Conservation (phyloP, 2,329 filamentous ascomycete genomes). For the Penicillium sp. region DNA sequence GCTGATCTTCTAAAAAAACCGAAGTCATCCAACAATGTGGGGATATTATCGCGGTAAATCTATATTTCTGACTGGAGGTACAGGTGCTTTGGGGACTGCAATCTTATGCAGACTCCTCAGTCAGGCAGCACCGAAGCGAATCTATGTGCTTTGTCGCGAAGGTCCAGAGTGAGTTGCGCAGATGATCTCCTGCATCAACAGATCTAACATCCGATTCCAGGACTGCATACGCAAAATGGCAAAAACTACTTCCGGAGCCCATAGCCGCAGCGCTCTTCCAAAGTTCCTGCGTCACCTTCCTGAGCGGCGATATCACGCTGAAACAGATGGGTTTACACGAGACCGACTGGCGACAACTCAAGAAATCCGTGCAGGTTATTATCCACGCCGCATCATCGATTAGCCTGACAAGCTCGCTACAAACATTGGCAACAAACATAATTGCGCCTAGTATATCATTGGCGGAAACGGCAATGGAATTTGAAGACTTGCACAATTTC, state of each 20-base stretch:
- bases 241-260: conserved; percentile 2
- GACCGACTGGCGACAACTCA: background rate
- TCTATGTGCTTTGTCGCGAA: conserved; percentile 17
- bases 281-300: conserved; percentile 1
- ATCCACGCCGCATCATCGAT: conserved; percentile 20
- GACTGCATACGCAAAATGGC: conserved; percentile 4
- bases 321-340: conserved; percentile 7
- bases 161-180: conserved; percentile 4
- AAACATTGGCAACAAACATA: background rate
- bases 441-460: conserved; percentile 7
- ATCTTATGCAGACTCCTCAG: conserved; percentile 10
- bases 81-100: conserved; percentile 17
- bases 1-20: background rate
- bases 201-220: background rate
- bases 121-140: background rate
- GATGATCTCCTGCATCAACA: background rate
- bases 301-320: conserved; percentile 13
- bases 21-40: conserved; percentile 13
- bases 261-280: background rate
- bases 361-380: conserved; percentile 8
- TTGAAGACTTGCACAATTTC: conserved; percentile 11
- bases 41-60: conserved; percentile 9
- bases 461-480: conserved; percentile 8
- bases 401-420: conserved; percentile 1
- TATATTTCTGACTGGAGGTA: conserved; percentile 16